phyloP scores from a whole-genome alignment of 2,329 filamentous ascomycete species.

The Venturia pyrina region DNA sequence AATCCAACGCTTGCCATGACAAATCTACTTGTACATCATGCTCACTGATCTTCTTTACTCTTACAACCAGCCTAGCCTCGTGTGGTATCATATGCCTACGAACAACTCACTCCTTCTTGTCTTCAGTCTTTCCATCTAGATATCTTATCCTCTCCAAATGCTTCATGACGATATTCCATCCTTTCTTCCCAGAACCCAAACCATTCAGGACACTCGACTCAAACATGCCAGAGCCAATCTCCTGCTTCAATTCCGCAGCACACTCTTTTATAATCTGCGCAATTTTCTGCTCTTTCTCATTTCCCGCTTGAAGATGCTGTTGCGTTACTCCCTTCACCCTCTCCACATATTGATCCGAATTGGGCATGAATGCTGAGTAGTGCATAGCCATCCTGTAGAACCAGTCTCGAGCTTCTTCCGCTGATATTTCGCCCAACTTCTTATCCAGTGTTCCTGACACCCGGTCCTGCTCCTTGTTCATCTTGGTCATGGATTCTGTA shows the following conservation, averaged over 20 bases:
- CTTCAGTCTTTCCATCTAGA: background rate
- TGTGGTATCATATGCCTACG: background rate
- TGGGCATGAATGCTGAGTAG: conserved; percentile 9
- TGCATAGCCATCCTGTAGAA: conserved; percentile 7
- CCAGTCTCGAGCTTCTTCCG: conserved; percentile 4
- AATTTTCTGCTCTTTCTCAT: conserved; percentile 4
- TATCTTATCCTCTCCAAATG: conserved; percentile 9
- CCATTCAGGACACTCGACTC: conserved; percentile 3
- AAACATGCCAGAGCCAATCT: background rate
- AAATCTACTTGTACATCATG: background rate
- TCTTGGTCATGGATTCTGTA: background rate
- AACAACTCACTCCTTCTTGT: background rate
- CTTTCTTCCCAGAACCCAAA: background rate
- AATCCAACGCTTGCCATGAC: background rate
- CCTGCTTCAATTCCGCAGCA: conserved; percentile 9
- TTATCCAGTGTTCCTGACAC: background rate
- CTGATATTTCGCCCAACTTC: background rate
- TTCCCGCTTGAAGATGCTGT: background rate
- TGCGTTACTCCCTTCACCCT: conserved; percentile 1
- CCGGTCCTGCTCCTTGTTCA: conserved; percentile 2
- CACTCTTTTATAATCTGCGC: conserved; percentile 7
- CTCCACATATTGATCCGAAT: conserved; percentile 1
- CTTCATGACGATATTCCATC: conserved; percentile 9
- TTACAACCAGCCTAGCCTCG: background rate
- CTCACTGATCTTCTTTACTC: background rate